Evolutionary conservation across 176 grass and related monocot species (phyloP).

Genomic region (Carex parvula): DNA sequence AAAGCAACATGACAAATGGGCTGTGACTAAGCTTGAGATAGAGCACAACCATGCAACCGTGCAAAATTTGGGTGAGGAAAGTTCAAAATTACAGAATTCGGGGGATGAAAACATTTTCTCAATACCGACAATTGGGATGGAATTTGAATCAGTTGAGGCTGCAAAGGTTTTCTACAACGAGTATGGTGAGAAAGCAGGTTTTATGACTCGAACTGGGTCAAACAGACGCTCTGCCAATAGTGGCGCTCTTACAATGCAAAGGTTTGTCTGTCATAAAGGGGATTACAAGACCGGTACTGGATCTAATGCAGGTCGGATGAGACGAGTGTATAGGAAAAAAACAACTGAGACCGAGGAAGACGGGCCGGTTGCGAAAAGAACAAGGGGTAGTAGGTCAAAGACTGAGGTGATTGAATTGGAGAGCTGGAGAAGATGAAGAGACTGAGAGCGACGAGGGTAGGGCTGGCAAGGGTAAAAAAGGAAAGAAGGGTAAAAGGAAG

Average conservation of each 20-base stretch:
- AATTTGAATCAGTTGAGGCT: conserved; percentile 63
- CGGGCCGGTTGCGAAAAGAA: conserved; percentile 21
- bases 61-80: conserved; percentile 15
- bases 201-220: conserved; percentile 57
- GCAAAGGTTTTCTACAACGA: conserved; percentile 70
- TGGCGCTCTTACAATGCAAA: conserved; percentile 66
- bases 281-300: conserved; percentile 26
- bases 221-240: conserved; percentile 45
- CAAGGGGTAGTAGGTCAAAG: conserved; percentile 33
- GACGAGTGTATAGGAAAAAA: conserved; percentile 29
- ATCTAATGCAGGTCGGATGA: conserved; percentile 19
- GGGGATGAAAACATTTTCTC: background rate
- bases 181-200: conserved; percentile 50
- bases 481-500: conserved; percentile 48
- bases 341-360: conserved; percentile 27
- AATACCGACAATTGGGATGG: conserved; percentile 52
- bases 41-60: conserved; percentile 66
- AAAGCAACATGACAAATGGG: conserved; percentile 69
- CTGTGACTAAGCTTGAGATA: conserved; percentile 51
- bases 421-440: background rate
- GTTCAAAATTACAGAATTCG: background rate
- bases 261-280: conserved; percentile 71
- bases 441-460: conserved; percentile 6
- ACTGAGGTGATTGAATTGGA: conserved; percentile 14
- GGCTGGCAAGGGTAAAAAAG: conserved; percentile 25